Evolutionary conservation across 306 rosid genomes (phyloP), one percentile per base, ranked within the genome.

Genomic region (Rubus idaeus): DNA sequence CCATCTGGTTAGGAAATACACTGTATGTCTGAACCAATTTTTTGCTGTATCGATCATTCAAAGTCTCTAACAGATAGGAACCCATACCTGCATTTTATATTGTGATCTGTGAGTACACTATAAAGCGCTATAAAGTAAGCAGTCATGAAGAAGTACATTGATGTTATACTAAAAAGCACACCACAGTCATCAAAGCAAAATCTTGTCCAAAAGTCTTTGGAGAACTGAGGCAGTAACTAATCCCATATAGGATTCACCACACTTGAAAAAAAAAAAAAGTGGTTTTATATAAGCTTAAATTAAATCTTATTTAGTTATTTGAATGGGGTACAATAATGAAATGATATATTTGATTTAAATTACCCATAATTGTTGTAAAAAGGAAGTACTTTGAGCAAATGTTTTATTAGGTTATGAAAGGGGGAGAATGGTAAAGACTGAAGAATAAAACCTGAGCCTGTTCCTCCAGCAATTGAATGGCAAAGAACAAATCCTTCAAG

Each of bases 1-100:
- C 99, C 99, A 95, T 95, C 88, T 95, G 99, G 85, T 95, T 95
- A 78, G 99, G 99, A 68, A 95, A 95, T 45, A 95, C 99, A 86
- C 97, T 95, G 83, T 92, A 95, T 39, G 99, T 95, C 91, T 95
- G 99, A 50, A 95, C 97, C 83, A 95, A 83, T 72, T 95, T 95
- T 88, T 95, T 95, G 91, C 99, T 95, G 89, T 95, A 95, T 40
- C 99, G 97, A 77, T 95, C 99, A 82, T 95, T 95, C 82, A 95
- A 81, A 82, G 99, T 87, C 87, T 95, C 99, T 89, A 92, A 84
- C 61, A 95, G 82, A 88, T 95, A 95, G 18, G 99, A 95, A 72
- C 99, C 97, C 99, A 95, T 95, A 41, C 97, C 97, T 92, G 82
- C 80, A 79, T 73, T 71, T 13, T 37, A 74, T 70, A n/a, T 61